Conservation (phyloP, 768 basidiomycete genomes). For the Amanita brunnescens region DNA sequence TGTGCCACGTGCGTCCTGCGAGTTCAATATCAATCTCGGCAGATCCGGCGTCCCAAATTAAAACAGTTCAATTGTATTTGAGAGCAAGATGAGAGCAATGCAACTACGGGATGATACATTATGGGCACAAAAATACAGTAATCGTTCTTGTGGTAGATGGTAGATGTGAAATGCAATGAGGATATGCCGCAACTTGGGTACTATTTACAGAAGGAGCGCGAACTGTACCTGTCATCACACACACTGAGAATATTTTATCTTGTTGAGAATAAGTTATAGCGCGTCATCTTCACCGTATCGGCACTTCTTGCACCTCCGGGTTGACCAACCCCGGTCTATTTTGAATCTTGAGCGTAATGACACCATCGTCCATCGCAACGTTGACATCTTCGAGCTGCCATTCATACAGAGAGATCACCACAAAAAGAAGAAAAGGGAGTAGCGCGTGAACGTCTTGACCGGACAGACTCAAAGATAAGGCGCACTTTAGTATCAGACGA, state of each 20-base stretch:
- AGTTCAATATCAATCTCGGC: no score
- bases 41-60: not conserved
- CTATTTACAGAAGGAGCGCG: no score
- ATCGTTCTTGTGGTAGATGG: no score
- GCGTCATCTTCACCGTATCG: constrained; percentile 30
- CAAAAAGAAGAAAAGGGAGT: constrained; percentile 8
- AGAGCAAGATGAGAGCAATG: constrained; percentile 1
- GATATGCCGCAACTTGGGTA: no score
- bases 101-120: not conserved
- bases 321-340: not conserved
- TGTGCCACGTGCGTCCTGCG: not conserved
- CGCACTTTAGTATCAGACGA: constrained; percentile 49
- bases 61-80: not conserved
- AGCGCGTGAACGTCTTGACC: constrained; percentile 3
- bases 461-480: constrained; percentile 10
- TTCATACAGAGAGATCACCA: constrained; percentile 10
- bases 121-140: not conserved
- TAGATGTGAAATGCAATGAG: not conserved
- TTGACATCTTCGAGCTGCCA: constrained; percentile 44
- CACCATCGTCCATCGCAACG: constrained; percentile 50
- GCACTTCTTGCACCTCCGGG: constrained; percentile 37
- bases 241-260: not conserved
- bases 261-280: not conserved
- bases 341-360: constrained; percentile 45
- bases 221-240: not conserved